Percentiles rank a stretch among this genome's conserved stretches.
Evolutionary conservation across 2,329 filamentous ascomycete genomes (phyloP).

Genomic region (Calonectria honghensis): DNA sequence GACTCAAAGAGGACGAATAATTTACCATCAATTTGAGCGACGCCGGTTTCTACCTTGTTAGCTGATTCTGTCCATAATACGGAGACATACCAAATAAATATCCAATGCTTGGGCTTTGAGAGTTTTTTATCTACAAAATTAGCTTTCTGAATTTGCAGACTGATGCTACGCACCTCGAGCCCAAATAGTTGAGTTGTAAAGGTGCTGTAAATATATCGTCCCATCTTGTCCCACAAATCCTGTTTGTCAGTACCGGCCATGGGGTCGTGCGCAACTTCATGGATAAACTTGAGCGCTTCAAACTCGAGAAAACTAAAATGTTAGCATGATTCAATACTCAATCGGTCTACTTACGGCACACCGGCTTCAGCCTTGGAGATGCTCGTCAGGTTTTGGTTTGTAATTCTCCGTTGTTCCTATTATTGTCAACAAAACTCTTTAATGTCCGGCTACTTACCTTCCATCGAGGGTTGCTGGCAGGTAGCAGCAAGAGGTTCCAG

Average conservation of each 20-base stretch:
- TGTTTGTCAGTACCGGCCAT: neutral
- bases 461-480: conserved; percentile 24
- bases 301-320: conserved; percentile 29
- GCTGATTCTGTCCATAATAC: neutral
- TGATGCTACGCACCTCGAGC: conserved; percentile 6
- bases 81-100: conserved; percentile 3
- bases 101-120: conserved; percentile 15
- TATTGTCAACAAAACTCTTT: neutral
- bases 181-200: conserved; percentile 31
- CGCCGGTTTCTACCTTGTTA: conserved; percentile 25
- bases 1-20: neutral
- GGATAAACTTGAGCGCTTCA: conserved; percentile 27
- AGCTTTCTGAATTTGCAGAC: neutral
- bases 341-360: neutral
- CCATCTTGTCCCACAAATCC: conserved; percentile 16
- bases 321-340: neutral
- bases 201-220: conserved; percentile 33
- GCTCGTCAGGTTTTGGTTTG: conserved; percentile 25
- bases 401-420: conserved; percentile 30
- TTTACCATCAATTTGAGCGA: conserved; percentile 26
- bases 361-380: conserved; percentile 19
- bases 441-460: neutral
- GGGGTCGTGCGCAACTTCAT: conserved; percentile 30
- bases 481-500: conserved; percentile 29
- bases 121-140: conserved; percentile 25